These are phyloP conservation scores for Populus davidiana DNA, from an alignment of 345 rosid genomes.

Conservation along the genomic window DNA sequence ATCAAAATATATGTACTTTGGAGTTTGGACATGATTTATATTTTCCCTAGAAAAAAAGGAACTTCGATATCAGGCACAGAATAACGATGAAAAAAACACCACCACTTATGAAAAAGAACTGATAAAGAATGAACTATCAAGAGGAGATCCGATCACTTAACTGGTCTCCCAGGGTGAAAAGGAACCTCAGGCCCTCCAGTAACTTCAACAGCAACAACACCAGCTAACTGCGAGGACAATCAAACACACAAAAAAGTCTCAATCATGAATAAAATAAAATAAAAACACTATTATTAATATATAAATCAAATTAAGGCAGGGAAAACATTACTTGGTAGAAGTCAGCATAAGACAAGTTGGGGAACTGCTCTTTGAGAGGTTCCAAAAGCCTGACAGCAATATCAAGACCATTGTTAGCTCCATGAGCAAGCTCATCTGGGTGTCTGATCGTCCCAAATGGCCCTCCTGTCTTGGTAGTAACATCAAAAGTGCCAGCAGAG, in stretches of 20 bases:
- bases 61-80: too few species aligned
- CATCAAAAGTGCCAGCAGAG: conserved; percentile 24
- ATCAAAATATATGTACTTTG: too few species aligned
- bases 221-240: conserved; percentile 41
- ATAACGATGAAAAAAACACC: too few species aligned
- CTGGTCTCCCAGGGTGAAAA: conserved; percentile 79
- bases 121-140: background rate
- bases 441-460: conserved; percentile 27
- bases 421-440: conserved; percentile 18
- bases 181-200: conserved; percentile 92
- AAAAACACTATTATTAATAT: background rate
- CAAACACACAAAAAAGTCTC: background rate
- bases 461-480: conserved; percentile 20
- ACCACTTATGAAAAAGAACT: background rate
- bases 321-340: conserved; percentile 20
- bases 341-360: conserved; percentile 27
- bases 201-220: conserved; percentile 78
- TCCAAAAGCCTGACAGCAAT: conserved; percentile 26
- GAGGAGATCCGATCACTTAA: conserved; percentile 10
- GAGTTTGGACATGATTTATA: too few species aligned
- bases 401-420: conserved; percentile 29
- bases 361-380: conserved; percentile 23
- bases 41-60: too few species aligned
- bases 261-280: background rate
- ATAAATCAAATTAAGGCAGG: background rate